Base-by-base conservation (phyloP, 805 yeast genomes). In the Jamesozyma piceae region DNA sequence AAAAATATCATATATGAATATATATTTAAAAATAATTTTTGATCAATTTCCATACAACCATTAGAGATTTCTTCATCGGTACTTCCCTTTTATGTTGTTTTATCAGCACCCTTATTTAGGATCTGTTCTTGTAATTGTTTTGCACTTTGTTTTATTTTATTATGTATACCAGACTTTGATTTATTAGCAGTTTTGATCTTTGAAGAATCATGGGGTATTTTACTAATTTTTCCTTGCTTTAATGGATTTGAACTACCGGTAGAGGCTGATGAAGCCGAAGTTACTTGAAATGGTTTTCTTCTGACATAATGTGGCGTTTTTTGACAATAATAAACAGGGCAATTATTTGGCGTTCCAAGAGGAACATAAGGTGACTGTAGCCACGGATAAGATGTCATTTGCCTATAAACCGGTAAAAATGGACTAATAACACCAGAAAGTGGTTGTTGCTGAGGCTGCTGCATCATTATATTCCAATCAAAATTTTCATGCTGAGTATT, bases 311-410 rank as follows among this genome's bases (percentile, higher is more conserved):
- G 42, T 18, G 44, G 46, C 3, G 50, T 40, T 10, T 44, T 40
- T 24, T 42, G 43, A 18, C 36, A 41, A 24, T 24, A 36, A 19
- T 38, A 42, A 11, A 24, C 34, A 10, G 43, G 30, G 15, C 26
- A 27, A 26, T 33, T 19, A 11, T 24, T 18, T 9, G 41, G 37
- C 9, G 38, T 32, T 3, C 38, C 39, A 5, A 34, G n/a, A 10
- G 42, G 33, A 2, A 38, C 19, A 35, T 35, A 47, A 1, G 48
- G 50, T 5, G 48, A 44, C 30, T 42, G 41, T 2, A 37, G 26
- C 50, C 50, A 47, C 1, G 44, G 38, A n/a, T 39, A 38, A 26
- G 48, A 32, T 14, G 31, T 15, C 17, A 26, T 15, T 5, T 36
- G 36, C 17, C 28, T 37, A 29, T 36, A 44, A 4, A 39, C 39